phyloP scores from a whole-genome alignment of 192 early-diverging fungal genomes.

The Gaertneriomyces sp. region DNA sequence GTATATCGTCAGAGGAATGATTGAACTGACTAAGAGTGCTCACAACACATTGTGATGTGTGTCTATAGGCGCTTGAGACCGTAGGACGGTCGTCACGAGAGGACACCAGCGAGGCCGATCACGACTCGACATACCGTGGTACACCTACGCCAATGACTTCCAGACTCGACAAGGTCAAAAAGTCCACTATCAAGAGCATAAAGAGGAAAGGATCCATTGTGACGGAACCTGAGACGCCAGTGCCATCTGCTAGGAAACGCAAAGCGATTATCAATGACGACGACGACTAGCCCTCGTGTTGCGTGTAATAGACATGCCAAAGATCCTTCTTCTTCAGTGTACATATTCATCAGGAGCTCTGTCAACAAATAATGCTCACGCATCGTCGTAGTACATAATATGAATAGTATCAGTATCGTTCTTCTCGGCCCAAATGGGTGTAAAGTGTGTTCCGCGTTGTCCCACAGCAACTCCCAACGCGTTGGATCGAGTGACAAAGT shows the following conservation, averaged over 20 bases:
- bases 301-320: too few relatives aligned
- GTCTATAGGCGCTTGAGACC: constrained; percentile 23
- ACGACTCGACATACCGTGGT: neutral
- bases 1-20: constrained; percentile 3
- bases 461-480: too few relatives aligned
- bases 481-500: too few relatives aligned
- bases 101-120: neutral
- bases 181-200: constrained; percentile 4
- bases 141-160: constrained; percentile 14
- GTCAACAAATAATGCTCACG: too few relatives aligned
- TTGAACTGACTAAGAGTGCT: neutral
- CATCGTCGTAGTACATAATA: neutral
- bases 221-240: neutral
- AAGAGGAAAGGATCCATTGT: constrained; percentile 10
- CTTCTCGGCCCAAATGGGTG: too few relatives aligned
- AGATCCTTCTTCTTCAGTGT: too few relatives aligned
- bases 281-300: neutral
- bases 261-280: neutral
- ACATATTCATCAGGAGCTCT: too few relatives aligned
- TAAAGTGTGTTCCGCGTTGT: too few relatives aligned
- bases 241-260: neutral
- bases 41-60: neutral
- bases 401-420: too few relatives aligned
- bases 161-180: constrained; percentile 7
- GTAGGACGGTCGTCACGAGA: neutral